A percentile compares a stretch with the other conserved stretches of the same genome.
phyloP scores from a whole-genome alignment of 1,284 basidiomycete species.

The Fomitiporia mediterranea region DNA sequence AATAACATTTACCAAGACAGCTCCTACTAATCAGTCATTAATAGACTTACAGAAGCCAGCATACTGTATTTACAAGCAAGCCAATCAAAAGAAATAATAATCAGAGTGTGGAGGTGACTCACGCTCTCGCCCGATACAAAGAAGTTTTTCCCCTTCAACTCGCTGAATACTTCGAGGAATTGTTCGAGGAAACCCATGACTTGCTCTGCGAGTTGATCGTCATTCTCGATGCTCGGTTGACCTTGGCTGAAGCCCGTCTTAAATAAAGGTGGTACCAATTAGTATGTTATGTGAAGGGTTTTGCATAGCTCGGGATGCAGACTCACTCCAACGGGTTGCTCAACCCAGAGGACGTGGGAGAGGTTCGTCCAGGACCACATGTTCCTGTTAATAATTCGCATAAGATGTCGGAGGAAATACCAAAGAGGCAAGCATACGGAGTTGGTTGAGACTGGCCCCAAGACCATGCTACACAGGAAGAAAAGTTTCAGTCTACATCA shows the following conservation, averaged over 20 bases:
- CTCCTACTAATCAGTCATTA: neutral
- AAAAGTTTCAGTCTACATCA: neutral
- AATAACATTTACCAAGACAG: neutral
- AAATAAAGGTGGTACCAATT: too few relatives aligned
- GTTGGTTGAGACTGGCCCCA: conserved; percentile 52
- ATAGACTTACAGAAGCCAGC: conserved; percentile 34
- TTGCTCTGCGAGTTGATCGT: conserved; percentile 36
- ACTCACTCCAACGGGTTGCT: conserved; percentile 48
- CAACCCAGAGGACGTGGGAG: conserved; percentile 42
- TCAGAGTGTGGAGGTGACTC: conserved; percentile 20
- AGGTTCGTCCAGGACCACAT: conserved; percentile 41
- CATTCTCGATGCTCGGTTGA: conserved; percentile 32
- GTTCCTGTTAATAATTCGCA: conserved; percentile 24
- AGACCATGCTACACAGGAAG: conserved; percentile 40
- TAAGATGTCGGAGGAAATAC: neutral
- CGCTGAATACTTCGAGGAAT: conserved; percentile 36
- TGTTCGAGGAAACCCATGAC: conserved; percentile 36
- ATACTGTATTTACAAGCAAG: too few relatives aligned
- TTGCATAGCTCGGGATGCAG: too few relatives aligned
- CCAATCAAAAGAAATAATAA: too few relatives aligned
- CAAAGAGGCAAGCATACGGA: conserved; percentile 28
- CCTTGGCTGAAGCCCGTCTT: conserved; percentile 37
- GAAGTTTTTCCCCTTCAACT: conserved; percentile 37
- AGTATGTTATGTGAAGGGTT: too few relatives aligned
- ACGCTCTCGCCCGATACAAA: conserved; percentile 37